phyloP scores from a whole-genome alignment of 1,284 basidiomycete genomes.

The Rugosomyces carneus region DNA sequence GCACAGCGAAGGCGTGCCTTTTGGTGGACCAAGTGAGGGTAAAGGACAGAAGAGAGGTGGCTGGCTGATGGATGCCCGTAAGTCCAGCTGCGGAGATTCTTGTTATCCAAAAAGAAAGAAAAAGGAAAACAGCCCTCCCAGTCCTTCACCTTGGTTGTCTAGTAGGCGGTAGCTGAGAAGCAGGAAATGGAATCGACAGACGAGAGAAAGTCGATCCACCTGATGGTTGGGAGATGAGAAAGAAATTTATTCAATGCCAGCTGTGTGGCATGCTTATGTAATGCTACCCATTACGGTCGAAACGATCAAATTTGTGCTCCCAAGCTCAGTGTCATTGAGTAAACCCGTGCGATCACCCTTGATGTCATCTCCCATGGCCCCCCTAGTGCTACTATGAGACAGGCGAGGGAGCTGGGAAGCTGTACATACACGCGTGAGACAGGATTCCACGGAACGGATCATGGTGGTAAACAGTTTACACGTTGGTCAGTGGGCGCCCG shows the following conservation, averaged over 20 bases:
- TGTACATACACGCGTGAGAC: neutral
- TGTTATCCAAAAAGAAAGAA: constrained; percentile 19
- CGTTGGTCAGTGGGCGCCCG: neutral
- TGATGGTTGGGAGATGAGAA: constrained; percentile 28
- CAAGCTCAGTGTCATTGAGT: too few relatives aligned
- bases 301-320: too few relatives aligned
- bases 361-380: neutral
- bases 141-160: constrained; percentile 32
- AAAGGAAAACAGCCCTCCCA: constrained; percentile 32
- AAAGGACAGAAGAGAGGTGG: constrained; percentile 26
- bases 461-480: neutral
- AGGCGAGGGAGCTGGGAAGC: neutral
- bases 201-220: constrained; percentile 34
- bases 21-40: constrained; percentile 36
- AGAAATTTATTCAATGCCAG: constrained; percentile 11
- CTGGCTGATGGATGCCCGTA: constrained; percentile 19
- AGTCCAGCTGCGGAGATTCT: constrained; percentile 28
- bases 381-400: too few relatives aligned
- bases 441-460: neutral
- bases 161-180: constrained; percentile 29
- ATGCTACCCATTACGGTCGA: constrained; percentile 16
- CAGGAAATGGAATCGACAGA: constrained; percentile 35
- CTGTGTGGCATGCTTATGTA: constrained; percentile 15
- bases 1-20: constrained; percentile 91
- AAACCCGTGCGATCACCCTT: neutral